Conservation (phyloP, 371 early-diverging fungal species). For the Mucor ambiguus region DNA sequence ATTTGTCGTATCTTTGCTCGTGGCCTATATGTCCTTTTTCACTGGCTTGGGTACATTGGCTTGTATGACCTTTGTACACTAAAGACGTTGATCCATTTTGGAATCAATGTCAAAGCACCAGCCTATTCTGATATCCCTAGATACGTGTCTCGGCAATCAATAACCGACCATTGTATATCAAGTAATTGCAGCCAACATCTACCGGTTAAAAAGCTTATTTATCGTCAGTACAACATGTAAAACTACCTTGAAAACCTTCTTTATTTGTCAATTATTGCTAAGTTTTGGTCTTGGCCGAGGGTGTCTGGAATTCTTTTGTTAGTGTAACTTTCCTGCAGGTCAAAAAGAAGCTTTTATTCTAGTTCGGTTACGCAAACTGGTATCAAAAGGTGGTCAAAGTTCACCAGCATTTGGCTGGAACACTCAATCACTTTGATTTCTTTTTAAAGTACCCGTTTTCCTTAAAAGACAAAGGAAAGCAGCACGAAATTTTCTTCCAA, state of each 20-base stretch:
- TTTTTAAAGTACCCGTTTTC: too few species aligned
- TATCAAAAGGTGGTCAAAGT: too few species aligned
- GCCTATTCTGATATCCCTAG: neutral
- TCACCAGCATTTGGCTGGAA: too few species aligned
- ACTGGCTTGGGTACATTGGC: neutral
- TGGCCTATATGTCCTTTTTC: neutral
- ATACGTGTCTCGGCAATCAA: neutral
- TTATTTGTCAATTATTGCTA: neutral
- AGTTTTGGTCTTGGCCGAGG: constrained; percentile 3
- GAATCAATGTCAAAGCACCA: neutral
- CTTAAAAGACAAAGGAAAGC: too few species aligned
- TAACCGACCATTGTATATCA: neutral
- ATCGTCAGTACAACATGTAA: too few species aligned
- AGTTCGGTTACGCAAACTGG: too few species aligned
- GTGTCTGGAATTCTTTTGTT: neutral
- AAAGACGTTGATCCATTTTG: neutral
- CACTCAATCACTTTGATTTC: too few species aligned
- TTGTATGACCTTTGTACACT: constrained; percentile 1
- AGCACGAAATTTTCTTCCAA: too few species aligned
- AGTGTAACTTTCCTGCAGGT: constrained; percentile 9
- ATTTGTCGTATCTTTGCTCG: neutral
- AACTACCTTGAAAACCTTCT: neutral
- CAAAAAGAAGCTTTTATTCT: neutral
- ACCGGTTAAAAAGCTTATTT: too few species aligned
- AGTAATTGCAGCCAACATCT: neutral